Percentiles rank a stretch among this genome's conserved stretches.
Conservation (phyloP, 768 basidiomycete species). For the Tylopilus intermedius region DNA sequence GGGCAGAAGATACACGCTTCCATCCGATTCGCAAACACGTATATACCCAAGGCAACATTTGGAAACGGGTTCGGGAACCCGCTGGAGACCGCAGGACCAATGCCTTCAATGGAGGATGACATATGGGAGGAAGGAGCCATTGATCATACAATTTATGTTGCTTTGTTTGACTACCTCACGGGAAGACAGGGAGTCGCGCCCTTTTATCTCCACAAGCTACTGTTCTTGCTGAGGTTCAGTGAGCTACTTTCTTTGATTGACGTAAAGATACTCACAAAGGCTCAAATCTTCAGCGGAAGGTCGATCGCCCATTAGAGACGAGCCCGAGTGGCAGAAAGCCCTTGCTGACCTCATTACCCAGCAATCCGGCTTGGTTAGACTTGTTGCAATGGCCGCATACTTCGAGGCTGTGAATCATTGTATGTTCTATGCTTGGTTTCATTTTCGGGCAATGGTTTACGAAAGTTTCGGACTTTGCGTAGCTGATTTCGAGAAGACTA, state of each 20-base stretch:
- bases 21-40: constrained; percentile 1
- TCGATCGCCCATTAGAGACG: neutral
- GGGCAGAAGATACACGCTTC: constrained; percentile 9
- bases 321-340: constrained; percentile 1
- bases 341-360: constrained; percentile 2
- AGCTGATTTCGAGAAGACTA: neutral
- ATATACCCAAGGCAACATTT: constrained; percentile 9
- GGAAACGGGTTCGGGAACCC: constrained; percentile 9
- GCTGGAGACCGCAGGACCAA: constrained; percentile 4
- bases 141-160: constrained; percentile 1
- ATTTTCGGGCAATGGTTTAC: neutral
- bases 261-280: neutral
- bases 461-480: neutral
- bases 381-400: constrained; percentile 3
- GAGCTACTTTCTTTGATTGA: neutral
- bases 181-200: constrained; percentile 2
- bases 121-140: constrained; percentile 6
- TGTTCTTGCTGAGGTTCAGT: constrained; percentile 8
- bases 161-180: constrained; percentile 1
- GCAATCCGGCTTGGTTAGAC: constrained; percentile 4
- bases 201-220: constrained; percentile 4
- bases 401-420: constrained; percentile 1
- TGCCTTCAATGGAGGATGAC: constrained; percentile 1
- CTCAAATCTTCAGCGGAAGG: constrained; percentile 2
- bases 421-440: neutral